phyloP scores from a whole-genome alignment of 2,329 filamentous ascomycete genomes.

The Sporothrix phasma region DNA sequence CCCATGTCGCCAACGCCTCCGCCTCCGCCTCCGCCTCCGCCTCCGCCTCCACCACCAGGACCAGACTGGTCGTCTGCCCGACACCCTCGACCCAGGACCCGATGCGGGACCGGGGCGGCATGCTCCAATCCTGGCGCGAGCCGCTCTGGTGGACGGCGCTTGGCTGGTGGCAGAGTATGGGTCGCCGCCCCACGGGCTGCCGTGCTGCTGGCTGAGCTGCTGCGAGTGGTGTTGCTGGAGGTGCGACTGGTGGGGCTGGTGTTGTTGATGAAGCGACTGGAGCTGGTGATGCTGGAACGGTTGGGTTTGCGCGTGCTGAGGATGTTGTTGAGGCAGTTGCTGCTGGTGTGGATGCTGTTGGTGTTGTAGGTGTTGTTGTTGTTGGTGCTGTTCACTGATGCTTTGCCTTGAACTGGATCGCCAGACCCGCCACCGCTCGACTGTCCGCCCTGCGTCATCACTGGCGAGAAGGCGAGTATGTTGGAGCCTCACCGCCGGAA shows the following conservation, averaged over 20 bases:
- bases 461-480: slow-evolving; percentile 27
- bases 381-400: slow-evolving; percentile 23
- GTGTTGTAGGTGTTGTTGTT: not conserved
- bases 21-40: not conserved
- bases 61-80: slow-evolving; percentile 20
- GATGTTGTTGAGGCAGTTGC: not conserved
- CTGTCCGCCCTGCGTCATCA: slow-evolving; percentile 15
- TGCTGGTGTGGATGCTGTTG: not conserved
- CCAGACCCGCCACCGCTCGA: slow-evolving; percentile 26
- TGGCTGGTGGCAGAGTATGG: slow-evolving; percentile 38
- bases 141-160: slow-evolving; percentile 36
- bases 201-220: slow-evolving; percentile 25
- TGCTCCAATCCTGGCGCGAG: slow-evolving; percentile 39
- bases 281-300: slow-evolving; percentile 25
- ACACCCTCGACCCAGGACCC: slow-evolving; percentile 41
- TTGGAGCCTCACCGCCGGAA: slow-evolving; percentile 22
- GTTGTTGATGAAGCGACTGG: not conserved
- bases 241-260: not conserved
- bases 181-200: slow-evolving; percentile 35
- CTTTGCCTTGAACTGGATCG: slow-evolving; percentile 24
- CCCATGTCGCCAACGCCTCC: not conserved
- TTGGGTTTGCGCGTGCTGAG: too few relatives aligned
- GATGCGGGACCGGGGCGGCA: slow-evolving; percentile 36
- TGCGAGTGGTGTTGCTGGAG: not conserved
- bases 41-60: not conserved